Evolutionary conservation across 345 rosid species (phyloP), one percentile per base, ranked within the genome.

Genomic region (Camelina hispida): DNA sequence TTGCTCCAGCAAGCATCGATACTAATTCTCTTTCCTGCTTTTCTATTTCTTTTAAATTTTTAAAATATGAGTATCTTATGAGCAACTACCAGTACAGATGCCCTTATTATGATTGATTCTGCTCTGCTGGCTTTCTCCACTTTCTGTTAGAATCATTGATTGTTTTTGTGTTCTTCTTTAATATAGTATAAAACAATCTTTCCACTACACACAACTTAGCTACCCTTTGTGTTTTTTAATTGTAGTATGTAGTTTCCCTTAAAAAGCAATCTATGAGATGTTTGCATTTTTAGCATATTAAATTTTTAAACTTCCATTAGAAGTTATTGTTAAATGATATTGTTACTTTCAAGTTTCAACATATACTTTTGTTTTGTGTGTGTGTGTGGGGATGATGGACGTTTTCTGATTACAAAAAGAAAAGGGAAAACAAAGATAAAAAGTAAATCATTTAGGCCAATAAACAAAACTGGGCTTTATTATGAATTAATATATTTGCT

Each of bases 81-180:
- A n/a, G n/a, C n/a, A n/a, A n/a, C n/a, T n/a, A n/a, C n/a, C n/a
- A n/a, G n/a, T n/a, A n/a, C n/a, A n/a, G n/a, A n/a, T n/a, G n/a
- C n/a, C n/a, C n/a, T n/a, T 13, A n/a, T 28, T 32, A 6, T 13
- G 5, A 15, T 48, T 57, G 42, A 66, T n/a, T 67, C 8, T 3
- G 54, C 54, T 58, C 14, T 52, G 72, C 73, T 75, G 73, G 68
- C 78, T 52, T 61, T 59, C 55, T 75, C 68, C 37, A 59, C 73
- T 67, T 74, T 72, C 51, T 3, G 16, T 9, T 61, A n/a, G 46
- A 52, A 75, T 68, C 2, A 51, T 67, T 48, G 46, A 22, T 7
- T 4, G 30, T 28, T 28, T 28, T 28, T 28, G 30, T 28, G 30
- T 13, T 34, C 2, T 25, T 32, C 6, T 4, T 10, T 0, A 1